Evolutionary conservation across 2,329 filamentous ascomycete genomes (phyloP).

Genomic region (Colletotrichum horii): DNA sequence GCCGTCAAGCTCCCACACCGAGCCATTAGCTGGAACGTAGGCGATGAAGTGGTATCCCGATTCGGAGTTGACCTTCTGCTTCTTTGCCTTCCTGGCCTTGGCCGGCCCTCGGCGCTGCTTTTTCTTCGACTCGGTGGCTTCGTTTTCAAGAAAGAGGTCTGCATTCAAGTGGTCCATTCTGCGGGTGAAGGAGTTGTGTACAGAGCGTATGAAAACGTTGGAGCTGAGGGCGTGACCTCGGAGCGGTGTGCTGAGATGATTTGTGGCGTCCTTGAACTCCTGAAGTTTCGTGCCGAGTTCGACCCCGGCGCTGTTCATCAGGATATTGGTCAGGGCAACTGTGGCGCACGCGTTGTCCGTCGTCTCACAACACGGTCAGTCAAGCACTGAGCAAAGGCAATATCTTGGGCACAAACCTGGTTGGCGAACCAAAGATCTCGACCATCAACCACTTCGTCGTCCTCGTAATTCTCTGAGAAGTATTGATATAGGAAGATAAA

Average conservation of each 20-base stretch:
- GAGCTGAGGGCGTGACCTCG: constrained; percentile 78
- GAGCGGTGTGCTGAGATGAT: constrained; percentile 69
- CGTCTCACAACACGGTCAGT: constrained; percentile 54
- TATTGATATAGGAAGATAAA: constrained; percentile 89
- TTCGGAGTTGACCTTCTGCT: constrained; percentile 55
- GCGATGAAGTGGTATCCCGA: constrained; percentile 86
- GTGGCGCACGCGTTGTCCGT: constrained; percentile 87
- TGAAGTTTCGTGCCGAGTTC: constrained; percentile 73
- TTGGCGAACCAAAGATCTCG: constrained; percentile 90
- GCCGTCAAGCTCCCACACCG: constrained; percentile 90
- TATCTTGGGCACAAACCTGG: constrained; percentile 59
- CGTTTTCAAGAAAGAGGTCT: constrained; percentile 69
- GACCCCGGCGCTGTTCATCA: constrained; percentile 79
- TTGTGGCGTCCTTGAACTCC: constrained; percentile 76
- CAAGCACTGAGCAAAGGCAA: not conserved
- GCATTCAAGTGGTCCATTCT: constrained; percentile 78
- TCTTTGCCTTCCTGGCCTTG: constrained; percentile 41
- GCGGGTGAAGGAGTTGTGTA: constrained; percentile 87
- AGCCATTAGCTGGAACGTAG: constrained; percentile 76
- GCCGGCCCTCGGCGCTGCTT: constrained; percentile 38
- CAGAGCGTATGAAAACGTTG: constrained; percentile 76
- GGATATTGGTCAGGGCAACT: constrained; percentile 89
- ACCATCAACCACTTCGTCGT: constrained; percentile 50
- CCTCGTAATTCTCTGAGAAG: constrained; percentile 58
- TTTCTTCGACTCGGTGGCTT: constrained; percentile 47